Base-by-base conservation (phyloP, 768 basidiomycete species). In the Suillus clintonianus region DNA sequence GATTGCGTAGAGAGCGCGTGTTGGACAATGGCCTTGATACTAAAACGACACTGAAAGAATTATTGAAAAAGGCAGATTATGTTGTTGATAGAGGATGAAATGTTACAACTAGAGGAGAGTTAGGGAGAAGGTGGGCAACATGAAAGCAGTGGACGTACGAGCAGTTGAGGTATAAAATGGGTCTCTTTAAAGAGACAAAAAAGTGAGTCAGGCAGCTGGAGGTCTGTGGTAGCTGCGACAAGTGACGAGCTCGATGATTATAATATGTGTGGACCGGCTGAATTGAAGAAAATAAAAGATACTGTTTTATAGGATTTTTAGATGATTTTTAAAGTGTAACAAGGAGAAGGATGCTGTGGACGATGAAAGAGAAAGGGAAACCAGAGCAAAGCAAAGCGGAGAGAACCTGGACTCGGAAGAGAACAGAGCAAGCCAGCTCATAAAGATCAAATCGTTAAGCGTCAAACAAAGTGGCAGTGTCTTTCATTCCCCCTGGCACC, bases 11-110 rank as follows among this genome's bases (percentile, higher is more conserved):
- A 67, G 57, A 63, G 64, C 39, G 53, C 42, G 63, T 30, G 56
- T 41, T 57, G 37, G 39, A 24, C 39, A 24, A 57, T 30, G 17
- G 39, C 56, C 55, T 57, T 24, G 55, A 48, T 67, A 65, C 48
- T 65, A 65, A 60, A 60, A 48, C 42, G 65, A 65, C 63, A 67
- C 65, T 64, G 65, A 58, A 72, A 62, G 70, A 64, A 69, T 69
- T 69, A 71, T 65, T 72, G 65, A 68, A 71, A 69, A 73, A 72
- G 71, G 74, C 76, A 71, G 71, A 70, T 70, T 71, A 69, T 66
- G 30, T 47, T 47, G 53, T 19, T 61, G 62, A 62, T 67, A 66
- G 62, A n/a, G 27, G 41, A 64, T 60, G 64, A 65, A 56, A 61
- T 67, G 67, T 60, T 67, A 67, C 66, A 67, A 50, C 65, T 68